Conservation (phyloP, 371 early-diverging fungal species). For the Mortierella sp. region DNA sequence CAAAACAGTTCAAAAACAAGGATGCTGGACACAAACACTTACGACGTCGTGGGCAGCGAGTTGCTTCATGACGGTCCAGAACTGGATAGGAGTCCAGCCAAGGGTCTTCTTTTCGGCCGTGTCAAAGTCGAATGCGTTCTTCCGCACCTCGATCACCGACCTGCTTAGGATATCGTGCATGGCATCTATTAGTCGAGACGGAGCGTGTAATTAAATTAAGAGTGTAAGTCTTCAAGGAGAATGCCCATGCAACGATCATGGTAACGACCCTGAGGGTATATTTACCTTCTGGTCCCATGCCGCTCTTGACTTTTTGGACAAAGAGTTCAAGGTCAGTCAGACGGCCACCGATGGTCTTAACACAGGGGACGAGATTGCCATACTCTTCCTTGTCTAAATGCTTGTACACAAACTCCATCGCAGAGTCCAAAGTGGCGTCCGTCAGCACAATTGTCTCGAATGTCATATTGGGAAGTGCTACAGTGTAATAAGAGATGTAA, state of each 20-base stretch:
- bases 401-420: conserved; percentile 72
- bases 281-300: conserved; percentile 72
- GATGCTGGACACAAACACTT: too few relatives aligned
- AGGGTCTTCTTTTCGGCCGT: conserved; percentile 57
- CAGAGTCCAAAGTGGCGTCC: conserved; percentile 78
- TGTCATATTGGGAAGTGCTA: conserved; percentile 83
- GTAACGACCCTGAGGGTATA: background rate
- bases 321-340: conserved; percentile 89
- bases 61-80: conserved; percentile 80
- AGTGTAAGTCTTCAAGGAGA: background rate
- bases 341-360: conserved; percentile 89
- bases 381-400: conserved; percentile 66
- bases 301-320: conserved; percentile 87
- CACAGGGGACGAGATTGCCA: conserved; percentile 65
- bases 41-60: conserved; percentile 70
- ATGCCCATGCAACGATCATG: background rate
- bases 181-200: conserved; percentile 66
- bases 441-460: conserved; percentile 77
- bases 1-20: too few relatives aligned
- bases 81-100: conserved; percentile 82
- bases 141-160: conserved; percentile 87
- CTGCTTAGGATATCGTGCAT: conserved; percentile 84
- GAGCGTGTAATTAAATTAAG: conserved; percentile 9
- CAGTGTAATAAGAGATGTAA: background rate
- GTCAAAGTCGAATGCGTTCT: conserved; percentile 84